These are phyloP conservation scores for Aspergillus hancockii DNA, from an alignment of 495 filamentous ascomycete species.

Conservation along the genomic window DNA sequence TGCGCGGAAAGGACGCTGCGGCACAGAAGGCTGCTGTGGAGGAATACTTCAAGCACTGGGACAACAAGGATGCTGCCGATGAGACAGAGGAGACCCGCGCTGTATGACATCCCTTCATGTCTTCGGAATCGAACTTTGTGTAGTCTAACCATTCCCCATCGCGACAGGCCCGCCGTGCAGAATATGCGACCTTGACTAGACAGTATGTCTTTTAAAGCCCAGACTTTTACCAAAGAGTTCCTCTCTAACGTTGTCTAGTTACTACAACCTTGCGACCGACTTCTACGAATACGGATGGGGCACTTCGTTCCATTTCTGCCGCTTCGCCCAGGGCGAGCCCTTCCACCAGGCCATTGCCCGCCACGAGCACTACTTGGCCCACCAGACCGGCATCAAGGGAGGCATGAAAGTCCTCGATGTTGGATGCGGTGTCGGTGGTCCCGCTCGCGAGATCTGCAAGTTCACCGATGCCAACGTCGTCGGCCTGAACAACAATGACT, in stretches of 20 bases:
- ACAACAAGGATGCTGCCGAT: slow-evolving; percentile 76
- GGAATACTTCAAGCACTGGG: slow-evolving; percentile 99
- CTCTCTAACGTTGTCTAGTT: slow-evolving; percentile 51
- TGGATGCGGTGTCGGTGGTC: slow-evolving; percentile 95
- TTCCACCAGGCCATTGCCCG: slow-evolving; percentile 94
- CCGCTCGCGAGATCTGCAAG: slow-evolving; percentile 95
- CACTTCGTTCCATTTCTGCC: slow-evolving; percentile 96
- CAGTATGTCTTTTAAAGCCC: slow-evolving; percentile 61
- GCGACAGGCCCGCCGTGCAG: slow-evolving; percentile 71
- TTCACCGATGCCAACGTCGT: slow-evolving; percentile 89
- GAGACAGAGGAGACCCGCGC: slow-evolving; percentile 84
- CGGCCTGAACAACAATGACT: slow-evolving; percentile 99
- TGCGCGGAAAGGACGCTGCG: slow-evolving; percentile 78
- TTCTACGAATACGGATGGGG: slow-evolving; percentile 98
- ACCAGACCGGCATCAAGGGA: slow-evolving; percentile 81
- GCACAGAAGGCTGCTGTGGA: slow-evolving; percentile 90
- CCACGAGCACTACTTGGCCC: slow-evolving; percentile 97
- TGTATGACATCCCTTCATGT: slow-evolving; percentile 43
- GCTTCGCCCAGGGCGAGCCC: slow-evolving; percentile 83
- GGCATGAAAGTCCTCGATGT: slow-evolving; percentile 94
- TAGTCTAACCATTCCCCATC: slow-evolving; percentile 10
- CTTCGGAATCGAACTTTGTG: background rate
- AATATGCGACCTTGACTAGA: slow-evolving; percentile 94
- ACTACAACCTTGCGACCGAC: slow-evolving; percentile 98
- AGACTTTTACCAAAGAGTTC: slow-evolving; percentile 18